phyloP scores from a whole-genome alignment of 108 stramenopile species.

The Cylindrotheca closterium region DNA sequence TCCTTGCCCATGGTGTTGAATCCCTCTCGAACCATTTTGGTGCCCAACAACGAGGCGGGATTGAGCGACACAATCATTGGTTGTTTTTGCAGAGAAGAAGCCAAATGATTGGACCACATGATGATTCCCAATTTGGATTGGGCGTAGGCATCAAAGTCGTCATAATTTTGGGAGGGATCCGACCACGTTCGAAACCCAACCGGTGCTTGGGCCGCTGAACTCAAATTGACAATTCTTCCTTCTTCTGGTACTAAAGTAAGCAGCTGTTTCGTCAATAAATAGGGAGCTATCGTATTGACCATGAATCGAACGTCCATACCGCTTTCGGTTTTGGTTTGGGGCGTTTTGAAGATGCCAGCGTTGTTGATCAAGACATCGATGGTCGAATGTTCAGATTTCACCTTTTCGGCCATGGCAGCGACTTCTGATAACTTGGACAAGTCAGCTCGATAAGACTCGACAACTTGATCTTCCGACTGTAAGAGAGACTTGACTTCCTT shows the following conservation, averaged over 20 bases:
- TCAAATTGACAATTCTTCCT: constrained; percentile 21
- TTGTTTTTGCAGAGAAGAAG: not conserved
- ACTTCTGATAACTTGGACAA: not conserved
- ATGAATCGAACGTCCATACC: constrained; percentile 16
- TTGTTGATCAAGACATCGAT: constrained; percentile 26
- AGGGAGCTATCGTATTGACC: constrained; percentile 27
- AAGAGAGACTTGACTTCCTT: not conserved
- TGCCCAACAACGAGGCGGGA: constrained; percentile 16
- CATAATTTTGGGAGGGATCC: not conserved
- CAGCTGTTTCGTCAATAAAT: constrained; percentile 12
- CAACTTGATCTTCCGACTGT: not conserved
- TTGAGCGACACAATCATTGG: constrained; percentile 11
- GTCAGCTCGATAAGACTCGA: not conserved
- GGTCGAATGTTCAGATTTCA: not conserved
- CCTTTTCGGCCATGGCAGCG: not conserved
- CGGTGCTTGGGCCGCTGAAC: constrained; percentile 21
- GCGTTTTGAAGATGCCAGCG: constrained; percentile 13
- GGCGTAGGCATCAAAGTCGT: constrained; percentile 21
- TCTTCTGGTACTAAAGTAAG: not conserved
- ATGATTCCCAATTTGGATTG: constrained; percentile 29
- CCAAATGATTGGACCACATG: constrained; percentile 19
- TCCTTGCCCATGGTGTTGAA: constrained; percentile 13
- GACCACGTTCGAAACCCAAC: constrained; percentile 6
- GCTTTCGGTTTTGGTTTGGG: not conserved
- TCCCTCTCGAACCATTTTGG: constrained; percentile 25